phyloP scores from a whole-genome alignment of 202 grass and related monocot genomes.

The Tripidium arundinaceum region DNA sequence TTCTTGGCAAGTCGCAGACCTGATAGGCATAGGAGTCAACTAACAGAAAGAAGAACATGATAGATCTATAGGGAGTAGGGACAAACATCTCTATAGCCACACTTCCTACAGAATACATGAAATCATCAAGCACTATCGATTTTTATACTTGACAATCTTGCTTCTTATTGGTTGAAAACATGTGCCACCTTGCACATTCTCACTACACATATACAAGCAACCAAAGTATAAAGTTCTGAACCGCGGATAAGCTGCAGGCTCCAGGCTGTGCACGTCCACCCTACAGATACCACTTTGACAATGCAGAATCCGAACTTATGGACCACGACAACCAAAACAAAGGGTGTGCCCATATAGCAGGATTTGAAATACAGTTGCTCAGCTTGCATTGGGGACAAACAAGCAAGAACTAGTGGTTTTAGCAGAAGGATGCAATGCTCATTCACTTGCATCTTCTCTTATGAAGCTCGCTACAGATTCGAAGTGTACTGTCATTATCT shows the following conservation, averaged over 20 bases:
- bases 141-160: background rate
- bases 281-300: background rate
- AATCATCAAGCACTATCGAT: background rate
- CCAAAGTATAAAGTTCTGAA: background rate
- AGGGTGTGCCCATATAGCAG: background rate
- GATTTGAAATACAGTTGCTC: background rate
- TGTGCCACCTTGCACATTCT: background rate
- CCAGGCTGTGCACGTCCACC: background rate
- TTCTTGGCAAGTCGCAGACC: background rate
- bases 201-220: background rate
- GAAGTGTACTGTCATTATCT: background rate
- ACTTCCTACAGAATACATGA: background rate
- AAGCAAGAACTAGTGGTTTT: background rate
- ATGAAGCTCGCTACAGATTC: background rate
- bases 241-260: background rate
- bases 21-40: background rate
- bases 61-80: background rate
- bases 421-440: background rate
- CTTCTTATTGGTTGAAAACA: background rate
- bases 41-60: background rate
- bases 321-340: background rate
- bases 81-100: background rate
- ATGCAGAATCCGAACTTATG: background rate
- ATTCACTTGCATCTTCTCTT: background rate
- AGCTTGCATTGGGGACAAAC: background rate